Evolutionary conservation across 2,329 filamentous ascomycete genomes (phyloP), one percentile per base, ranked within the genome.

Genomic region (Colletotrichum nymphaeae): DNA sequence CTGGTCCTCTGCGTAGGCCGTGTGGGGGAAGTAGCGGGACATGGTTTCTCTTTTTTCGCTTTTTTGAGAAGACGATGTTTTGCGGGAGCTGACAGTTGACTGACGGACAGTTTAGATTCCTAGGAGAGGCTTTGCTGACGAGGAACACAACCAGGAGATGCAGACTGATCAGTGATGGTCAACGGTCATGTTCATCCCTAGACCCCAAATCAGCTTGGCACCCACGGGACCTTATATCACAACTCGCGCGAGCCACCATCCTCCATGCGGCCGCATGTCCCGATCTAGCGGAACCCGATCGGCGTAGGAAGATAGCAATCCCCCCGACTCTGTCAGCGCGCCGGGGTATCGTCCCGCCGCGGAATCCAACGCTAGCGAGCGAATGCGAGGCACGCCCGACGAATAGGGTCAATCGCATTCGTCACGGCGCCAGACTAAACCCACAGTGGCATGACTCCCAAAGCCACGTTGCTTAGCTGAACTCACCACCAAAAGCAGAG

Each of bases 1-100:
- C 76, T 93, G 91, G 79, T 93, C 91, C 82, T 93, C 91, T 35
- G 90, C 90, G 79, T 90, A 90, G 63, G 84, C 74, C 5, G 89
- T 70, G 77, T 90, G 89, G 6, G 89, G 88, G 79, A 84, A 86
- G 79, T 88, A 86, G 70, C 86, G 87, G 4, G 88, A 89, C 89
- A 91, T 90, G 30, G 9, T 30, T 3, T 5, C 8, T 42, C 30
- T 14, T 37, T 14, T 1, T 14, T 37, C 4, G 12, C 35, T 37
- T 37, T 2, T 16, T 37, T 46, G 42, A 19, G 16, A 19, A 19
- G 16, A 19, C 7, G 42, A 16, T 7, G 35, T 37, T 46, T 46
- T 19, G 37, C 16, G 3, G 42, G 16, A 46, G 42, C 42, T 46
- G 42, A 46, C 37, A 7, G 12, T 11, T 11, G 37, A 16, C 37